These are phyloP conservation scores for Thelephora terrestris DNA, from an alignment of 1,284 basidiomycete genomes.

Conservation along the genomic window DNA sequence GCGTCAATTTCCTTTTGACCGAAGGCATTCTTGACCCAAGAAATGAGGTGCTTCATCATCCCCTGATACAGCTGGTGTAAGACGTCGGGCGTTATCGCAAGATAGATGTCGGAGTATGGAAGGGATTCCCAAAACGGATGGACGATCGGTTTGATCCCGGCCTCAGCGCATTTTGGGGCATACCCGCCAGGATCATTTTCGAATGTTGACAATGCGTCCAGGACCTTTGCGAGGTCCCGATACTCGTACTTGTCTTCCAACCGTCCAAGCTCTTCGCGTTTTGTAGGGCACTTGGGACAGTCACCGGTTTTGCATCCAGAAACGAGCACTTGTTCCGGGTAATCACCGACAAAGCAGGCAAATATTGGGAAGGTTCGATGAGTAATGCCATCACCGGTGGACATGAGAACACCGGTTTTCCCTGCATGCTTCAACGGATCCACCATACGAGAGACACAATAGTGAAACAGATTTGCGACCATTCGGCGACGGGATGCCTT, in stretches of 20 bases:
- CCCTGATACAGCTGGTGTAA: conserved; percentile 32
- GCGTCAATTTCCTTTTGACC: conserved; percentile 14
- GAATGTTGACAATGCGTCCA: conserved; percentile 4
- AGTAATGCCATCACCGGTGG: conserved; percentile 15
- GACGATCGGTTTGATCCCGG: conserved; percentile 10
- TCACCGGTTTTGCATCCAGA: conserved; percentile 11
- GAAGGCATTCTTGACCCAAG: conserved; percentile 14
- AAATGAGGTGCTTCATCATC: conserved; percentile 22
- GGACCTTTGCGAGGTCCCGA: conserved; percentile 5
- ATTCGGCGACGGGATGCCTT: conserved; percentile 11
- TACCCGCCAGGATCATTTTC: conserved; percentile 2
- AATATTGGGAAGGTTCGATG: conserved; percentile 19
- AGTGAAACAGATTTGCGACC: conserved; percentile 16
- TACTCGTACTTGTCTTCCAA: not conserved
- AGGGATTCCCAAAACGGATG: conserved; percentile 30
- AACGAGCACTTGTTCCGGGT: conserved; percentile 19
- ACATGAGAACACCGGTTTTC: conserved; percentile 11
- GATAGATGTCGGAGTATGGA: conserved; percentile 25
- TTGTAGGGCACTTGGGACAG: conserved; percentile 14
- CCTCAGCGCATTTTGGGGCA: conserved; percentile 4
- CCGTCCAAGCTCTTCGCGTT: conserved; percentile 6
- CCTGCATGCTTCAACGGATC: conserved; percentile 11
- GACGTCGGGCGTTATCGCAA: conserved; percentile 29
- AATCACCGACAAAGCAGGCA: conserved; percentile 18
- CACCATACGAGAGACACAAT: conserved; percentile 12